These are phyloP conservation scores for Rubia balearica DNA, from an alignment of 305 asterid genomes.

Conservation along the genomic window DNA sequence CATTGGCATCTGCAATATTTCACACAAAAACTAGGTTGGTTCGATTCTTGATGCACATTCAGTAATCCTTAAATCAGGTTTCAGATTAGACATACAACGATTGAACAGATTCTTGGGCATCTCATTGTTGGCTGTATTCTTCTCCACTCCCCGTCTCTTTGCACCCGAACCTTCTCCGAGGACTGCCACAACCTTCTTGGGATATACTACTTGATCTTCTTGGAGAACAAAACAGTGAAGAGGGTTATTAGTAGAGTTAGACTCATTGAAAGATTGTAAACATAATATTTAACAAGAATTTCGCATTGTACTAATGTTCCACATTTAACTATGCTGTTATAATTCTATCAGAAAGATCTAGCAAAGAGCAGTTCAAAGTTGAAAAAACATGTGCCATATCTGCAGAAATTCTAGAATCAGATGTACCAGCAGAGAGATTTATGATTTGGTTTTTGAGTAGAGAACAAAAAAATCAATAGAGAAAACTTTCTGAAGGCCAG, in stretches of 20 bases:
- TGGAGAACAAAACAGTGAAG: slow-evolving; percentile 11
- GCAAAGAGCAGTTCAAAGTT: neutral
- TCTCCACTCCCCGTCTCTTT: slow-evolving; percentile 27
- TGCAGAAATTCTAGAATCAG: neutral
- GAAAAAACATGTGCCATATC: neutral
- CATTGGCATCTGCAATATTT: slow-evolving; percentile 54
- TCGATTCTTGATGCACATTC: neutral
- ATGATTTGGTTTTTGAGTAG: neutral
- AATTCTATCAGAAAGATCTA: neutral
- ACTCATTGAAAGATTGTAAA: neutral
- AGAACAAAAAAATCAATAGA: neutral
- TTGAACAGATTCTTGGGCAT: slow-evolving; percentile 45
- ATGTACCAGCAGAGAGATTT: neutral
- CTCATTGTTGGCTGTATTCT: slow-evolving; percentile 18
- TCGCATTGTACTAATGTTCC: neutral
- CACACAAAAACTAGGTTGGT: neutral
- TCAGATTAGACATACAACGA: slow-evolving; percentile 44
- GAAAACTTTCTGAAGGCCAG: neutral
- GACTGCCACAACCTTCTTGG: slow-evolving; percentile 48
- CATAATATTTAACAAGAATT: neutral
- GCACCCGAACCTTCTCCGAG: slow-evolving; percentile 63
- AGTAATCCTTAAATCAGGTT: neutral
- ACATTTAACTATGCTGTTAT: neutral
- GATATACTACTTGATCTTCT: slow-evolving; percentile 29
- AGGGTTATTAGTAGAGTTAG: neutral